Percentiles rank a stretch among this genome's conserved stretches.
phyloP scores from a whole-genome alignment of 2,329 filamentous ascomycete species.

The Fusarium sp. region DNA sequence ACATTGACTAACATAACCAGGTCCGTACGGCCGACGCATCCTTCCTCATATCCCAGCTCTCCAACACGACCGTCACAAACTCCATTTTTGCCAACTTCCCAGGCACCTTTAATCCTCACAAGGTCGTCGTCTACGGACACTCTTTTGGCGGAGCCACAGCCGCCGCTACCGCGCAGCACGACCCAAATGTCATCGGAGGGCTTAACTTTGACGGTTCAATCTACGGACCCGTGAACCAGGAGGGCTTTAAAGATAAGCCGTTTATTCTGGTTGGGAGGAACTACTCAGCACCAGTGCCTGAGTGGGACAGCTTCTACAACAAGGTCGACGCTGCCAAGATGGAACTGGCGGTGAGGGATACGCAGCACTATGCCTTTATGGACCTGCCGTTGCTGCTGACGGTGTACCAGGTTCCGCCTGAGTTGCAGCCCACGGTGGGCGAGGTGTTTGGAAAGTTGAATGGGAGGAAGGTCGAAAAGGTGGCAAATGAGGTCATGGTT shows the following conservation, averaged over 20 bases:
- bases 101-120: slow-evolving; percentile 4
- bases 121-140: slow-evolving; percentile 17
- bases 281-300: background rate
- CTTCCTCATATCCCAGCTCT: slow-evolving; percentile 33
- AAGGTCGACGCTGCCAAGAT: slow-evolving; percentile 24
- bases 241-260: slow-evolving; percentile 38
- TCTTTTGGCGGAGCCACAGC: slow-evolving; percentile 32
- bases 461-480: slow-evolving; percentile 13
- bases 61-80: slow-evolving; percentile 27
- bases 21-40: slow-evolving; percentile 15
- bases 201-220: slow-evolving; percentile 26
- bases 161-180: slow-evolving; percentile 45
- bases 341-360: background rate
- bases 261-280: slow-evolving; percentile 16
- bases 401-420: background rate
- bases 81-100: slow-evolving; percentile 17
- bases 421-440: background rate
- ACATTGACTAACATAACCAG: background rate
- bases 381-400: slow-evolving; percentile 20
- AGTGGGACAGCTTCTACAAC: slow-evolving; percentile 2
- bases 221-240: slow-evolving; percentile 35
- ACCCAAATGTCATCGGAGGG: slow-evolving; percentile 50
- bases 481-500: background rate
- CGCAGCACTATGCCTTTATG: slow-evolving; percentile 8
- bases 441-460: background rate